Evolutionary conservation across 352 stramenopile genomes (phyloP).

Genomic region (Pythium utonaiense): DNA sequence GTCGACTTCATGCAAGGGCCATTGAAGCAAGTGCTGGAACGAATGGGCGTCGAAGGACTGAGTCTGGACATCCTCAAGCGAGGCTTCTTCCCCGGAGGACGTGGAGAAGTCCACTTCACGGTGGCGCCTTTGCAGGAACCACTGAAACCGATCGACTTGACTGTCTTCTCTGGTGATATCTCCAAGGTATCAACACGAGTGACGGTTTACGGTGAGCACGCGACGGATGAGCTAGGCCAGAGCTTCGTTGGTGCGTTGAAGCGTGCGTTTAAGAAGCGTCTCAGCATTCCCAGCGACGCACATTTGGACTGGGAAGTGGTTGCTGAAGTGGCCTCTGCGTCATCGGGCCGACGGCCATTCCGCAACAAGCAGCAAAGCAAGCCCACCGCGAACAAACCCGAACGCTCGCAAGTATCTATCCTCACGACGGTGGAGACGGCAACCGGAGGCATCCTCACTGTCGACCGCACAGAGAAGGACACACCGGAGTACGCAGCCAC

Average conservation of each 20-base stretch:
- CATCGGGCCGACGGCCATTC: conserved; percentile 7
- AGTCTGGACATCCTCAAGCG: conserved; percentile 35
- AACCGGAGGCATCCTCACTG: conserved; percentile 37
- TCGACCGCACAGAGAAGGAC: conserved; percentile 38
- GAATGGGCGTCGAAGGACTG: conserved; percentile 36
- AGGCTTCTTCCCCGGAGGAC: conserved; percentile 49
- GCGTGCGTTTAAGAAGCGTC: conserved; percentile 20
- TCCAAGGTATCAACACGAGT: conserved; percentile 34
- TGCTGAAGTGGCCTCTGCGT: conserved; percentile 21
- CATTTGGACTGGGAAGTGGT: conserved; percentile 30
- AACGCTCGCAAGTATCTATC: conserved; percentile 37
- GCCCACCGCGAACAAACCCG: conserved; percentile 9
- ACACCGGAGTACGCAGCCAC: conserved; percentile 35
- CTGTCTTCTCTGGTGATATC: conserved; percentile 27
- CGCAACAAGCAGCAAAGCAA: conserved; percentile 15
- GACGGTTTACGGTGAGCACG: conserved; percentile 38
- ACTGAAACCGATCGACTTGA: conserved; percentile 41
- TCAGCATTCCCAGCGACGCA: conserved; percentile 4
- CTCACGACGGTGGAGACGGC: conserved; percentile 40
- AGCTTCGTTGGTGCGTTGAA: conserved; percentile 35
- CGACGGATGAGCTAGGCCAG: conserved; percentile 33
- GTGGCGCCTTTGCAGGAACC: conserved; percentile 20
- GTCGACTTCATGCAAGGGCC: conserved; percentile 61
- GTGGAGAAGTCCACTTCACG: conserved; percentile 36
- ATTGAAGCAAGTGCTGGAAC: conserved; percentile 32